Evolutionary conservation across 2,329 filamentous ascomycete genomes (phyloP).

Genomic region (Beauveria caledonica): DNA sequence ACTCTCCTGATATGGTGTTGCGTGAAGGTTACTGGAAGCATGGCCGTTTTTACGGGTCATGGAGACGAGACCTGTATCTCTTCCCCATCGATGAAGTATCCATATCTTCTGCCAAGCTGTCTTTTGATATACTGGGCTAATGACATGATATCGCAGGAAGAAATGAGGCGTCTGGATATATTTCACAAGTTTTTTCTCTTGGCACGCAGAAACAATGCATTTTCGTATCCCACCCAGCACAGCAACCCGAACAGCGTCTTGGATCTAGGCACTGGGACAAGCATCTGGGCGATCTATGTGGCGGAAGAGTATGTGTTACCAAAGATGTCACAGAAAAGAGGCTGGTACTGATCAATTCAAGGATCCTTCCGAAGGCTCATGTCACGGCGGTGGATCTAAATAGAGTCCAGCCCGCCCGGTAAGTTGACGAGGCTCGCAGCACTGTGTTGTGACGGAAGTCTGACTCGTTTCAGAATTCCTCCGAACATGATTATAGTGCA

Average conservation of each 20-base stretch:
- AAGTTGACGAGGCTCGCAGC: not conserved
- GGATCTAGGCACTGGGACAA: conserved; percentile 76
- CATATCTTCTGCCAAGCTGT: no score
- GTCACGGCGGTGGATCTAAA: conserved; percentile 33
- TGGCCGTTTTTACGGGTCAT: no score
- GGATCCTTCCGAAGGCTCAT: conserved; percentile 18
- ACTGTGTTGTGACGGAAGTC: not conserved
- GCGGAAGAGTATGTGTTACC: conserved; percentile 52
- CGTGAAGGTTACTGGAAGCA: no score
- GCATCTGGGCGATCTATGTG: conserved; percentile 86
- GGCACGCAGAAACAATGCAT: conserved; percentile 41
- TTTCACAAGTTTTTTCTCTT: conserved; percentile 53
- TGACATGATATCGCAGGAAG: conserved; percentile 36
- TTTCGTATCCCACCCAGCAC: conserved; percentile 14
- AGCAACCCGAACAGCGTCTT: conserved; percentile 29
- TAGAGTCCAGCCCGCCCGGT: conserved; percentile 31
- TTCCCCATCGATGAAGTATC: no score
- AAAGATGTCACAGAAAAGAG: not conserved
- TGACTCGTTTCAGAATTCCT: conserved; percentile 50
- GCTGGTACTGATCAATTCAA: not conserved
- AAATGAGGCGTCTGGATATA: conserved; percentile 65
- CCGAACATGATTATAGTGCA: conserved; percentile 47
- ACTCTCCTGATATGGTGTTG: no score
- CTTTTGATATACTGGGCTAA: no score
- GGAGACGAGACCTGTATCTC: no score